phyloP scores from a whole-genome alignment of 257 asterid species.

The Solanum medicagineum region DNA sequence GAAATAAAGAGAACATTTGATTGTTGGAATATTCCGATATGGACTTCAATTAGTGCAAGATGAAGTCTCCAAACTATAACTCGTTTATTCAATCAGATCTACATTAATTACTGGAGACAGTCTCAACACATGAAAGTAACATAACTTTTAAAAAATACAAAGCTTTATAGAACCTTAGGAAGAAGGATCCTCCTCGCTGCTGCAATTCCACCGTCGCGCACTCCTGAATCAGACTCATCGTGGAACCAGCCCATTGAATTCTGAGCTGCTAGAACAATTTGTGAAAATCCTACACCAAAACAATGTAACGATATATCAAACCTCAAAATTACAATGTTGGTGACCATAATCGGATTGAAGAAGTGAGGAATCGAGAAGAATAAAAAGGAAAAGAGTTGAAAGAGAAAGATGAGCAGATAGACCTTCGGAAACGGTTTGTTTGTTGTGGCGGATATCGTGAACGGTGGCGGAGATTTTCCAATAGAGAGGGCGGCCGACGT shows the following conservation, averaged over 20 bases:
- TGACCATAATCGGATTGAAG: neutral
- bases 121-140: neutral
- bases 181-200: constrained; percentile 41
- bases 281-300: constrained; percentile 49
- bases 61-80: neutral
- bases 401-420: neutral
- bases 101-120: neutral
- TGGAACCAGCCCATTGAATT: constrained; percentile 68
- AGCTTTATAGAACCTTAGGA: constrained; percentile 30
- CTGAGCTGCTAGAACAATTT: constrained; percentile 67
- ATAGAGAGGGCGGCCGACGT: constrained; percentile 75
- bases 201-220: constrained; percentile 11
- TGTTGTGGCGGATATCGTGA: constrained; percentile 78
- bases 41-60: neutral
- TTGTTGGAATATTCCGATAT: neutral
- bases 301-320: neutral
- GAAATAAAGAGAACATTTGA: neutral
- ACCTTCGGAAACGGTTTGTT: constrained; percentile 82
- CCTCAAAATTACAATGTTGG: neutral
- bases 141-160: neutral
- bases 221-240: constrained; percentile 49
- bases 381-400: neutral
- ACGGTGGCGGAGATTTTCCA: constrained; percentile 86
- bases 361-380: neutral
- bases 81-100: neutral